Conservation (phyloP, 2,329 filamentous ascomycete genomes). For the Hypomyces perniciosus region DNA sequence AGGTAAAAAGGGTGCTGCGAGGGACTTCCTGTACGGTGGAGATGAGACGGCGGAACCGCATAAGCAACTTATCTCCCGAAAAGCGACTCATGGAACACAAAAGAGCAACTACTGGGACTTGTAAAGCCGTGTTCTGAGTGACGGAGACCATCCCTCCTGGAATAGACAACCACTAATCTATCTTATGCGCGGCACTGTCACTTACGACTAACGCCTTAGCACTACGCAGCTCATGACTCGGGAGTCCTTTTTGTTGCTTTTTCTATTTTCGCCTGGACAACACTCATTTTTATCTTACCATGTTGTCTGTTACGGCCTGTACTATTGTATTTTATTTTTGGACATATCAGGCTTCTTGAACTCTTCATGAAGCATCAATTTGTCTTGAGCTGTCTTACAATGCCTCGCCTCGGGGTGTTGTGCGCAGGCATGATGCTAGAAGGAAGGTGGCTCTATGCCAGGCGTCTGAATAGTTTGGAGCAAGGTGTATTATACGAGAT, state of each 20-base stretch:
- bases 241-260: conserved; percentile 15
- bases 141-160: neutral
- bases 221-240: conserved; percentile 30
- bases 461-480: neutral
- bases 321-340: conserved; percentile 1
- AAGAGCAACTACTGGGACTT: conserved; percentile 45
- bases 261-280: conserved; percentile 14
- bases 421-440: neutral
- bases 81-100: conserved; percentile 27
- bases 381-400: neutral
- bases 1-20: conserved; percentile 45
- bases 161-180: neutral
- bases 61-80: conserved; percentile 28
- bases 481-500: neutral
- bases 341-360: neutral
- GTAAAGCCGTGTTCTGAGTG: conserved; percentile 20
- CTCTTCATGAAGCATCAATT: neutral
- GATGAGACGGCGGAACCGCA: conserved; percentile 40
- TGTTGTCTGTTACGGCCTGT: conserved; percentile 5
- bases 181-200: neutral
- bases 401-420: neutral
- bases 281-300: conserved; percentile 8
- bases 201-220: conserved; percentile 24
- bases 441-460: neutral
- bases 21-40: conserved; percentile 54